Evolutionary conservation across 345 rosid genomes (phyloP).

Genomic region (Iberis pinnata): DNA sequence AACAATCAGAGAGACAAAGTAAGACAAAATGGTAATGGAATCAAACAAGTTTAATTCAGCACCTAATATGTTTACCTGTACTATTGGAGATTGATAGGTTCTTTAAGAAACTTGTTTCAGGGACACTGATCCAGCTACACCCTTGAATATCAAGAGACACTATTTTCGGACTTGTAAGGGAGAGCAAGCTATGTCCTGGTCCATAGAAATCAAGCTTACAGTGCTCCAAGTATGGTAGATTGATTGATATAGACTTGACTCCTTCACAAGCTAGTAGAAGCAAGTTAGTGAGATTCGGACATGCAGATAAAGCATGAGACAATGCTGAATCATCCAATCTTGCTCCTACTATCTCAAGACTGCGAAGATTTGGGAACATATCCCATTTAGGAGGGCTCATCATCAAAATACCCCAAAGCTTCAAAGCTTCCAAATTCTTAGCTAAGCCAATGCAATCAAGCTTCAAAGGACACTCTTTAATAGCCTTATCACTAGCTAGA

Average conservation of each 20-base stretch:
- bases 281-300: slow-evolving; percentile 62
- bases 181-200: slow-evolving; percentile 59
- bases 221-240: slow-evolving; percentile 58
- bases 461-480: slow-evolving; percentile 50
- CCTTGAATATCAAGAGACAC: slow-evolving; percentile 75
- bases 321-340: slow-evolving; percentile 57
- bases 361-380: slow-evolving; percentile 47
- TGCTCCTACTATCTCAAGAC: slow-evolving; percentile 82
- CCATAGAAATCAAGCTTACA: slow-evolving; percentile 86
- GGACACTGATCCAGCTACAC: slow-evolving; percentile 80
- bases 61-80: slow-evolving; percentile 44
- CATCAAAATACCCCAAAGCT: slow-evolving; percentile 94
- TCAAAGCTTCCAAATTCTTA: slow-evolving; percentile 68
- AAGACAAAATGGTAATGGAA: slow-evolving; percentile 6
- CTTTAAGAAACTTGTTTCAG: slow-evolving; percentile 50
- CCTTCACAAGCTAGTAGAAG: slow-evolving; percentile 86
- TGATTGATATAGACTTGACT: slow-evolving; percentile 49
- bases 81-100: slow-evolving; percentile 65
- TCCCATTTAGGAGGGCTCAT: slow-evolving; percentile 65
- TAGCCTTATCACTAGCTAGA: slow-evolving; percentile 42
- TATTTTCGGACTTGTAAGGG: slow-evolving; percentile 52
- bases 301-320: slow-evolving; percentile 53
- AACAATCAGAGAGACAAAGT: slow-evolving; percentile 13
- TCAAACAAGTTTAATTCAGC: slow-evolving; percentile 1
- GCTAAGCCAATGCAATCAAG: slow-evolving; percentile 59